phyloP scores from a whole-genome alignment of 1,284 basidiomycete genomes.

The Cronartium ribicola region DNA sequence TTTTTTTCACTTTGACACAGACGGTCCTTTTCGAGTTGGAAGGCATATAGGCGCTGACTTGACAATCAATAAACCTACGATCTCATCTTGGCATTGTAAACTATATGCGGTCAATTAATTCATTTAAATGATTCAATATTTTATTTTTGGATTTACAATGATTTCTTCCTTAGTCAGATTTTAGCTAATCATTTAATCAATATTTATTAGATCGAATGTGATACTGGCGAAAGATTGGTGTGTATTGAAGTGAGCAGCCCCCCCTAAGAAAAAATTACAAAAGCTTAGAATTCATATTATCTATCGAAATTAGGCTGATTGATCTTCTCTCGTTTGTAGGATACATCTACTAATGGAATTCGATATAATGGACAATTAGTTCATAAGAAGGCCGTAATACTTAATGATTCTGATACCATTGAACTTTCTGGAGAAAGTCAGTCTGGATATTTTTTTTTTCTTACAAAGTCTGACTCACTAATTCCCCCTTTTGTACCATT shows the following conservation, averaged over 20 bases:
- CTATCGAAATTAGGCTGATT: neutral
- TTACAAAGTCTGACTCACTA: neutral
- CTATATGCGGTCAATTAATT: slow-evolving; percentile 29
- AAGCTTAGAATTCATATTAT: neutral
- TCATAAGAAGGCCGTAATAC: slow-evolving; percentile 33
- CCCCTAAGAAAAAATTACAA: no score
- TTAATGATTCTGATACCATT: slow-evolving; percentile 28
- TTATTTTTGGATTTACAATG: neutral
- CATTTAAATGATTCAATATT: neutral
- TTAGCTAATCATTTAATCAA: neutral
- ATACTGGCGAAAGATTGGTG: slow-evolving; percentile 40
- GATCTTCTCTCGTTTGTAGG: slow-evolving; percentile 2
- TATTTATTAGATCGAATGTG: slow-evolving; percentile 34
- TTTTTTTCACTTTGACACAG: no score
- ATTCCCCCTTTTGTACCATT: neutral
- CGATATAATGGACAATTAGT: slow-evolving; percentile 25
- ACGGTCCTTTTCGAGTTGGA: slow-evolving; percentile 27
- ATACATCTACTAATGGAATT: slow-evolving; percentile 39
- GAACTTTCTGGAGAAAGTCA: slow-evolving; percentile 37
- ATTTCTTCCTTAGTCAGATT: neutral
- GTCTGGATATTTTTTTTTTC: neutral
- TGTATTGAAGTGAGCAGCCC: slow-evolving; percentile 26
- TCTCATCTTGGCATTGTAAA: slow-evolving; percentile 41
- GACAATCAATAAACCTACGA: slow-evolving; percentile 38
- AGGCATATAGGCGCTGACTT: slow-evolving; percentile 26